These are phyloP conservation scores for Heritiera fomes DNA, from an alignment of 345 rosid species.

Conservation along the genomic window DNA sequence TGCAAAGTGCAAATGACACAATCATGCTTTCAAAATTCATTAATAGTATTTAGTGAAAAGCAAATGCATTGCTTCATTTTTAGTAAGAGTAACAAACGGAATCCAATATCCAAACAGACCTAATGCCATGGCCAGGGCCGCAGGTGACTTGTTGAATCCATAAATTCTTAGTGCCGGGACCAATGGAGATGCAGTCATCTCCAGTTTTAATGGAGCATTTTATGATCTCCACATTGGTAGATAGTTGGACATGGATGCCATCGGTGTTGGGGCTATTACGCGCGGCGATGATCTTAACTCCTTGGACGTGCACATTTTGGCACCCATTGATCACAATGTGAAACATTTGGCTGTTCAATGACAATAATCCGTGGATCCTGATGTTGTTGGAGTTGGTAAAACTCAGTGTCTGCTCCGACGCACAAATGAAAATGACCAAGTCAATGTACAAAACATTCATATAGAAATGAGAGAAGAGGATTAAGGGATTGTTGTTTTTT, in stretches of 20 bases:
- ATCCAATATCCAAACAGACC: neutral
- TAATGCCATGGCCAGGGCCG: constrained; percentile 42
- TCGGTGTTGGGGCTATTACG: constrained; percentile 35
- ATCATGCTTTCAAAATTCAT: neutral
- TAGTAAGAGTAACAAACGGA: no score
- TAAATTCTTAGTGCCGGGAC: constrained; percentile 28
- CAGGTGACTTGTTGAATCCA: constrained; percentile 32
- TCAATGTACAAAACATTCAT: neutral
- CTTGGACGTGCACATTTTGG: constrained; percentile 25
- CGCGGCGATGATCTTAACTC: constrained; percentile 11
- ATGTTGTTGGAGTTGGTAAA: constrained; percentile 31
- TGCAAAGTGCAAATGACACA: constrained; percentile 24
- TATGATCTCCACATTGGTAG: constrained; percentile 22
- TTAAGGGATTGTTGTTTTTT: no score
- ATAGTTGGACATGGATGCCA: constrained; percentile 33
- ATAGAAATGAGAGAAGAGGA: neutral
- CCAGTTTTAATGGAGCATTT: constrained; percentile 29
- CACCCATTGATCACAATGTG: constrained; percentile 32
- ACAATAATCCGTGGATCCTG: constrained; percentile 21
- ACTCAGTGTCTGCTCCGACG: constrained; percentile 22
- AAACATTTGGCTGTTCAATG: constrained; percentile 34
- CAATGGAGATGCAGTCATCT: constrained; percentile 38
- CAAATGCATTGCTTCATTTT: no score
- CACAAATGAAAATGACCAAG: no score
- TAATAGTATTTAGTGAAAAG: no score